Conservation (phyloP, 1,284 basidiomycete species). For the Marasmius oreades region DNA sequence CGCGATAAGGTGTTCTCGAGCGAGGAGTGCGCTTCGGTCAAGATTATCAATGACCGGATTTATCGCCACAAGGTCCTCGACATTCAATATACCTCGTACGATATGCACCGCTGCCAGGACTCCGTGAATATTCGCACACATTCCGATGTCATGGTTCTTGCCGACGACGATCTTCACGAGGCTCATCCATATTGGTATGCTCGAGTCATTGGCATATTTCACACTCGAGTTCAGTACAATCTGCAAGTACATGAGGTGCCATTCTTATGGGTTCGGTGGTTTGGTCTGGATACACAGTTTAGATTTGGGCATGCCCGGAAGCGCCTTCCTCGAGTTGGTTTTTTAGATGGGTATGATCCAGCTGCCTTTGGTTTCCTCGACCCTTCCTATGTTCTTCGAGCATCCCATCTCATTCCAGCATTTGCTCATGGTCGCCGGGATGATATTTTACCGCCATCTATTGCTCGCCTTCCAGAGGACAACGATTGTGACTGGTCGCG, state of each 20-base stretch:
- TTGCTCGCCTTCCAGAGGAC: constrained; percentile 6
- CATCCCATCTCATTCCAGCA: constrained; percentile 24
- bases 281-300: background rate
- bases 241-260: constrained; percentile 8
- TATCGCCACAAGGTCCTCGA: constrained; percentile 17
- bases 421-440: constrained; percentile 19
- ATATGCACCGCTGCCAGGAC: constrained; percentile 23
- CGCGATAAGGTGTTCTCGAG: constrained; percentile 20
- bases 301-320: background rate
- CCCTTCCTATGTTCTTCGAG: constrained; percentile 23
- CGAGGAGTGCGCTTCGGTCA: constrained; percentile 18
- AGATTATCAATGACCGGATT: constrained; percentile 12
- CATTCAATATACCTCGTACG: constrained; percentile 26
- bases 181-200: constrained; percentile 10
- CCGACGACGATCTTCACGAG: background rate
- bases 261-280: constrained; percentile 2
- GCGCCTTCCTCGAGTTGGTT: constrained; percentile 20
- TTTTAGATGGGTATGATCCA: constrained; percentile 17
- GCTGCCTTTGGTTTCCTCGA: constrained; percentile 29
- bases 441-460: constrained; percentile 10
- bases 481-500: constrained; percentile 19
- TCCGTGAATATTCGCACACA: constrained; percentile 12
- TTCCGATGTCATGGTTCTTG: background rate
- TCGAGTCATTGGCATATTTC: constrained; percentile 14
- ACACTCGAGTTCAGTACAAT: constrained; percentile 19